A percentile compares a stretch with the other conserved stretches of the same genome.
These are phyloP conservation scores for Ophiostoma sp. DNA, from an alignment of 2,329 filamentous ascomycete species.

Conservation along the genomic window DNA sequence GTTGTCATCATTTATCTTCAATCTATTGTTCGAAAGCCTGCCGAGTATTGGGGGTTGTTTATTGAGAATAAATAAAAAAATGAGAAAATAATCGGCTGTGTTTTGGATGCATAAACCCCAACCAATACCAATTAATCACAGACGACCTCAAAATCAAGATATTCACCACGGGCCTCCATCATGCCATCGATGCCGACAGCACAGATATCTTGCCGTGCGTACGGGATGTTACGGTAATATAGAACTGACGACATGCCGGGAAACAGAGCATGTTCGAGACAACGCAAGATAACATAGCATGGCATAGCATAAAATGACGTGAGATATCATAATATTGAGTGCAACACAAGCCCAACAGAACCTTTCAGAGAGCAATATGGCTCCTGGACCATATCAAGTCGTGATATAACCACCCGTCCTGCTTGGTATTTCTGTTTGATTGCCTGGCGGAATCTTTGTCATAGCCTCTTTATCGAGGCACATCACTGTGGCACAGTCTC, in stretches of 20 bases:
- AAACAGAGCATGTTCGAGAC: not conserved
- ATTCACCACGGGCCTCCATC: not conserved
- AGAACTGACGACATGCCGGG: not conserved
- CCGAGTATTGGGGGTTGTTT: not conserved
- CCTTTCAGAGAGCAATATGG: not conserved
- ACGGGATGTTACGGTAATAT: conserved; percentile 2
- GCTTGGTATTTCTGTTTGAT: not conserved
- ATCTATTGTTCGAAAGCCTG: not conserved
- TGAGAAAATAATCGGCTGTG: not conserved
- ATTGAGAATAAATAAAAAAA: not conserved
- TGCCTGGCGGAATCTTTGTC: not conserved
- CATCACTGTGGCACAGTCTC: not conserved
- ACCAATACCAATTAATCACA: too few species aligned
- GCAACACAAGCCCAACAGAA: not conserved
- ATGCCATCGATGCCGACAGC: not conserved
- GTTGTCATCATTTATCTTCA: not conserved
- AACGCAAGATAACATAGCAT: not conserved
- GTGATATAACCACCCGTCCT: not conserved
- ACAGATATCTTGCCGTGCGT: not conserved
- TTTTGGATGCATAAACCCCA: too few species aligned
- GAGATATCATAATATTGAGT: not conserved
- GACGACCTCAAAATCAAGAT: not conserved
- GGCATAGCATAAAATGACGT: not conserved
- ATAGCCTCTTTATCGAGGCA: not conserved
- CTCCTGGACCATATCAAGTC: not conserved